These are phyloP conservation scores for Hericium coralloides DNA, from an alignment of 768 basidiomycete genomes.

Conservation along the genomic window DNA sequence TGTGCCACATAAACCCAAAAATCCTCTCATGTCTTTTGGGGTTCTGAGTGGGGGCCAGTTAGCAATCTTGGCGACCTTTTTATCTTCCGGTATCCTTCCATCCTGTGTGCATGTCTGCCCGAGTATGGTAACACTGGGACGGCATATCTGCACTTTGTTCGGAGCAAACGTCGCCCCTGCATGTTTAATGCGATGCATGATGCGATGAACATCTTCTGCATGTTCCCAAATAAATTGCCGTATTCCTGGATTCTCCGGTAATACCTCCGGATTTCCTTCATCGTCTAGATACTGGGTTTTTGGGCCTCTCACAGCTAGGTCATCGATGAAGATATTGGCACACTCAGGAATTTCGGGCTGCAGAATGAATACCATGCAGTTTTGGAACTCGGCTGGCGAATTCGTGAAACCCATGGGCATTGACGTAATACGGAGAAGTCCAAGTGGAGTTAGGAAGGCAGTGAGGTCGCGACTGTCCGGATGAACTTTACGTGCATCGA, in stretches of 20 bases:
- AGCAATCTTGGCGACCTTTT: slow-evolving; percentile 18
- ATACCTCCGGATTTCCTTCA: background rate
- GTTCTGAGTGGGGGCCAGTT: slow-evolving; percentile 14
- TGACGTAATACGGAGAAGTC: no score
- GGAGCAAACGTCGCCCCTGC: background rate
- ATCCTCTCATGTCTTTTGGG: slow-evolving; percentile 17
- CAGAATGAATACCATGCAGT: slow-evolving; percentile 24
- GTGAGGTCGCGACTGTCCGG: background rate
- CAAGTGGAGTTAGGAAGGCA: no score
- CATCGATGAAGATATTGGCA: slow-evolving; percentile 24
- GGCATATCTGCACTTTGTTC: background rate
- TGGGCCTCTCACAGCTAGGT: background rate
- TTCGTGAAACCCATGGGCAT: background rate
- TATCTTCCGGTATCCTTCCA: slow-evolving; percentile 22
- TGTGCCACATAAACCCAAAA: slow-evolving; percentile 16
- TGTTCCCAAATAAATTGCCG: slow-evolving; percentile 1
- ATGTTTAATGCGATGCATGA: background rate
- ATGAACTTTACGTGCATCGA: background rate
- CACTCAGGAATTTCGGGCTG: slow-evolving; percentile 21
- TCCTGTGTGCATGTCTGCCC: slow-evolving; percentile 30
- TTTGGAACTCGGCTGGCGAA: slow-evolving; percentile 17
- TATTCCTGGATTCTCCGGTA: background rate
- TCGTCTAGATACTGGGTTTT: background rate
- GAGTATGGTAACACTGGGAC: slow-evolving; percentile 21
- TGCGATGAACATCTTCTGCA: background rate